Percentiles rank a stretch among this genome's conserved stretches.
Conservation (phyloP, 73 alveolate species). For the Paramecium tetraurelia region DNA sequence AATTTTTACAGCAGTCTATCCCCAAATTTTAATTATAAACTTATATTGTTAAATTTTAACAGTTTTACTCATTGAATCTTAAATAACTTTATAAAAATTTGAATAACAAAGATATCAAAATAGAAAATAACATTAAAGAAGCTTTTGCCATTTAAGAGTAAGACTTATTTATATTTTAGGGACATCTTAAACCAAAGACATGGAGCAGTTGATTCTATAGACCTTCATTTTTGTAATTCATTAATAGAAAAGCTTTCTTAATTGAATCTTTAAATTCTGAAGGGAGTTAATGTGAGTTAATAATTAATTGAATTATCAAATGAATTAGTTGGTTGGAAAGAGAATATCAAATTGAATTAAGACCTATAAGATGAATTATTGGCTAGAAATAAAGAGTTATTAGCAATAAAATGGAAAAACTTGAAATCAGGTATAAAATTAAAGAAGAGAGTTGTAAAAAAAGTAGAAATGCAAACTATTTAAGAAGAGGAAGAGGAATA, state of each 20-base stretch:
- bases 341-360: background rate
- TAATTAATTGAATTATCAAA: background rate
- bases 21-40: background rate
- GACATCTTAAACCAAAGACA: background rate
- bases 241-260: background rate
- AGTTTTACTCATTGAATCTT: background rate
- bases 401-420: background rate
- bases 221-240: background rate
- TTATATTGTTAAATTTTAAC: background rate
- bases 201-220: background rate
- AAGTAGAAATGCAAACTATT: background rate
- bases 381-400: background rate
- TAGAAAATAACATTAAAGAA: background rate
- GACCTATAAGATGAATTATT: background rate
- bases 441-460: background rate
- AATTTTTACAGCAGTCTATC: background rate
- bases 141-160: background rate
- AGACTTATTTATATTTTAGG: background rate
- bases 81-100: background rate
- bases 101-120: background rate
- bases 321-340: background rate
- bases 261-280: background rate
- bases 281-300: background rate
- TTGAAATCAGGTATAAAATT: background rate
- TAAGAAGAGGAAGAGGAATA: background rate